Conservation (phyloP, 2,329 filamentous ascomycete species). For the Leptosphaerulina australis region DNA sequence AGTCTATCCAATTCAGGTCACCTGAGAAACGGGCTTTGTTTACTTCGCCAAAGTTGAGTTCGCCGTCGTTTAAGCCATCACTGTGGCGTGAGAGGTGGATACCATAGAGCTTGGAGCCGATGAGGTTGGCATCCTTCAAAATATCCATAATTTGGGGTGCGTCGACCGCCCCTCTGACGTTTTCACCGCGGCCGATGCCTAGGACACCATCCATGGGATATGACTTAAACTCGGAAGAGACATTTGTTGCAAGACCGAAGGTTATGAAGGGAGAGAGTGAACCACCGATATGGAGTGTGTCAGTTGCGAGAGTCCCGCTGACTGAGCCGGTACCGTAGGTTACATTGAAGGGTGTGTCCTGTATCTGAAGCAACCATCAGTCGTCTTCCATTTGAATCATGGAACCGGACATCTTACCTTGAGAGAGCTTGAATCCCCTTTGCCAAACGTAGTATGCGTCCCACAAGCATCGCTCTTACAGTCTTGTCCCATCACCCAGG, state of each 20-base stretch:
- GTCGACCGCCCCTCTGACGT: conserved; percentile 49
- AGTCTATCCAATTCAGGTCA: conserved; percentile 68
- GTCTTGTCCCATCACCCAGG: conserved; percentile 79
- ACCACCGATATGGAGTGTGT: conserved; percentile 71
- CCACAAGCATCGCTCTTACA: conserved; percentile 71
- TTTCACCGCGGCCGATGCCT: conserved; percentile 70
- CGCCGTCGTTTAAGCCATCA: conserved; percentile 72
- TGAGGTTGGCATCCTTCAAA: conserved; percentile 61
- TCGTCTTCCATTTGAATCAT: background rate
- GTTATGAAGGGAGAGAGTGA: conserved; percentile 67
- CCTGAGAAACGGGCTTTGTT: conserved; percentile 72
- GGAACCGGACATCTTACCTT: conserved; percentile 33
- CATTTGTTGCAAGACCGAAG: conserved; percentile 74
- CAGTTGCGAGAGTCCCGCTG: conserved; percentile 67
- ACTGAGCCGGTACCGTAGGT: conserved; percentile 80
- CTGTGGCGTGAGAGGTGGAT: conserved; percentile 71
- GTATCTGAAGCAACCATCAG: conserved; percentile 43
- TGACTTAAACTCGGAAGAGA: conserved; percentile 73
- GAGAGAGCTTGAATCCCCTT: conserved; percentile 68
- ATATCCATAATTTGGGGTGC: conserved; percentile 71
- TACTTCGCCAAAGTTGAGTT: conserved; percentile 75
- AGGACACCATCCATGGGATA: conserved; percentile 91
- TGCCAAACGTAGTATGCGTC: conserved; percentile 72
- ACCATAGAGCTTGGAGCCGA: conserved; percentile 71
- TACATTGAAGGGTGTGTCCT: conserved; percentile 65